phyloP scores from a whole-genome alignment of 768 basidiomycete genomes.

The Ramaria sp. region DNA sequence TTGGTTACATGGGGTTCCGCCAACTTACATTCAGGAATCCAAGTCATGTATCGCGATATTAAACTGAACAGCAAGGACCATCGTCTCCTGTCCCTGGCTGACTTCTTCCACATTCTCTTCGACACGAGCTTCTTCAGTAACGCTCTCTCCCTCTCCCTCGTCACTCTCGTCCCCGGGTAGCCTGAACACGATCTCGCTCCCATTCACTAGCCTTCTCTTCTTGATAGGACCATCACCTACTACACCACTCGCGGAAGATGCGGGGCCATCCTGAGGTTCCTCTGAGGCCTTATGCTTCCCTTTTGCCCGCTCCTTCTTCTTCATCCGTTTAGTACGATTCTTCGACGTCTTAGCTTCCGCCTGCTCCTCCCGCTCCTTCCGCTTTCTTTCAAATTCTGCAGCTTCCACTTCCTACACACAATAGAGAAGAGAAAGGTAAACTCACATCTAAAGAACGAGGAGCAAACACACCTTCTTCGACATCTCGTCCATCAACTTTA shows the following conservation, averaged over 20 bases:
- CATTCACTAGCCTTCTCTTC: slow-evolving; percentile 74
- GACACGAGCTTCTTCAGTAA: background rate
- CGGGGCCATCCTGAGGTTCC: slow-evolving; percentile 16
- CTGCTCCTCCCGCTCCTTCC: slow-evolving; percentile 54
- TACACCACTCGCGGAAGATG: background rate
- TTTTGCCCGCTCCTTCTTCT: slow-evolving; percentile 74
- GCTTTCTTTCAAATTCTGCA: slow-evolving; percentile 65
- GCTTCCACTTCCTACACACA: slow-evolving; percentile 51
- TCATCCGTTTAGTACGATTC: slow-evolving; percentile 88
- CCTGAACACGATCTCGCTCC: slow-evolving; percentile 54
- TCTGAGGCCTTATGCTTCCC: slow-evolving; percentile 24
- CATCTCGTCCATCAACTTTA: slow-evolving; percentile 84
- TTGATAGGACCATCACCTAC: slow-evolving; percentile 38
- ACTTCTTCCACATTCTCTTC: background rate
- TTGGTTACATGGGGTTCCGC: background rate
- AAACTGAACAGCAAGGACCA: background rate
- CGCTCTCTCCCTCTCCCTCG: slow-evolving; percentile 20
- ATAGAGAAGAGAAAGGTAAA: background rate
- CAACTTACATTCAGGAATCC: background rate
- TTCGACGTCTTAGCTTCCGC: slow-evolving; percentile 89
- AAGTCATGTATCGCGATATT: slow-evolving; percentile 8
- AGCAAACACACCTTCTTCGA: slow-evolving; percentile 50
- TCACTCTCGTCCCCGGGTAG: slow-evolving; percentile 40
- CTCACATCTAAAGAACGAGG: background rate
- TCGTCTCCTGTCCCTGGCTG: background rate